Evolutionary conservation across 768 basidiomycete species (phyloP).

Genomic region (Collybiopsis confluens): DNA sequence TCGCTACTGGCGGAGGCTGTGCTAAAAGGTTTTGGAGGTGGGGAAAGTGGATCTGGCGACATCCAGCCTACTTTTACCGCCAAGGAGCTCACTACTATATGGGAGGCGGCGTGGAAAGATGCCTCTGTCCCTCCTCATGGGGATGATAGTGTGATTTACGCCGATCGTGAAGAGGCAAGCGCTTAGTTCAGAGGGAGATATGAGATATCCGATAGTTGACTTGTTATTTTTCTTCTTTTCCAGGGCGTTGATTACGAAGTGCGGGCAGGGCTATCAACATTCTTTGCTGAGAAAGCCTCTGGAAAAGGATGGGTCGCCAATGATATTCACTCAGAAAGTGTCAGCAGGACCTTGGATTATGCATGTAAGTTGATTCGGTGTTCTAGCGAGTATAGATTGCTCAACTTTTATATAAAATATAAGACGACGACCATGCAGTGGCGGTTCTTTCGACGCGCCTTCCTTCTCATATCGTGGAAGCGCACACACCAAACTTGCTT

Average conservation of each 20-base stretch:
- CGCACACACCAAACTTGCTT: not conserved
- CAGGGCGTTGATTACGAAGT: constrained; percentile 78
- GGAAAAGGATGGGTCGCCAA: constrained; percentile 47
- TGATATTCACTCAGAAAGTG: constrained; percentile 9
- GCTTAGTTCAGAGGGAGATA: not conserved
- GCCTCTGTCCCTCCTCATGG: constrained; percentile 56
- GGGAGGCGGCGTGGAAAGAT: constrained; percentile 74
- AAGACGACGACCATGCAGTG: constrained; percentile 82
- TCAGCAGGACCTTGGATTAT: constrained; percentile 23
- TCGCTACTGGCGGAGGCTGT: constrained; percentile 73
- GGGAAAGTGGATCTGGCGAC: constrained; percentile 34
- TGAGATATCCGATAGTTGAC: too few species aligned
- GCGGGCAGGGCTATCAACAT: constrained; percentile 68
- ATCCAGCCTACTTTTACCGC: not conserved
- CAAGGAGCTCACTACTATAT: constrained; percentile 54
- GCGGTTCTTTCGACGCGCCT: constrained; percentile 56
- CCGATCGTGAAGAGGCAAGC: constrained; percentile 66
- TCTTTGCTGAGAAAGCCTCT: constrained; percentile 44
- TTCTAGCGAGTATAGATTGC: not conserved
- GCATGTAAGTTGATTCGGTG: not conserved
- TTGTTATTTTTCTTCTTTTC: not conserved
- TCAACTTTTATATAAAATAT: not conserved
- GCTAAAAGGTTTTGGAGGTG: constrained; percentile 52
- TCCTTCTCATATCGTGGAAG: constrained; percentile 33
- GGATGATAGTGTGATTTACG: constrained; percentile 55